These are phyloP conservation scores for Fusarium siculi DNA, from an alignment of 2,329 filamentous ascomycete species.

Conservation along the genomic window DNA sequence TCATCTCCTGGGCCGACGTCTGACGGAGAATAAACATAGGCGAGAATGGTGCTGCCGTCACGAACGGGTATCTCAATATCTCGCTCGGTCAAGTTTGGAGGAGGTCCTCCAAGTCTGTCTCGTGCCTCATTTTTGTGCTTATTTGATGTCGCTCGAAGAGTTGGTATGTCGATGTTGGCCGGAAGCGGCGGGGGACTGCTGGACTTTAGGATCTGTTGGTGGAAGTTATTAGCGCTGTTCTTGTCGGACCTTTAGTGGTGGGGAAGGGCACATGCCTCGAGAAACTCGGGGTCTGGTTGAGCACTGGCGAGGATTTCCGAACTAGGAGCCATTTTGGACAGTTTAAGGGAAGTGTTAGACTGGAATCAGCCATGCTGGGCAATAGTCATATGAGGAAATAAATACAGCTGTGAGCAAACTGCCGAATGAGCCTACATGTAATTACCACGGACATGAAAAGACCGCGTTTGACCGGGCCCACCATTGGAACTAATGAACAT, in stretches of 20 bases:
- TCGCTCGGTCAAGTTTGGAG: neutral
- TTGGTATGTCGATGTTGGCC: neutral
- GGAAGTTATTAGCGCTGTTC: neutral
- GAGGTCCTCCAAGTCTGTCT: neutral
- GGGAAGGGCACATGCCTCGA: neutral
- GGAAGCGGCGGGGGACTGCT: neutral
- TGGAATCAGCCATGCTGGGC: fast-evolving
- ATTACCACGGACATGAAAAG: neutral
- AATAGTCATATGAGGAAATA: neutral
- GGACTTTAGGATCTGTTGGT: neutral
- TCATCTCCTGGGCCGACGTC: neutral
- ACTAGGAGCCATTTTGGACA: neutral
- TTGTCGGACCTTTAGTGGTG: neutral
- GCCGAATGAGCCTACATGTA: neutral
- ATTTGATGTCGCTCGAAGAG: neutral
- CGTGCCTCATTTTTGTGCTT: neutral
- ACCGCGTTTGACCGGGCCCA: neutral
- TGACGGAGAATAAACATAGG: neutral
- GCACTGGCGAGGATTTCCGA: neutral
- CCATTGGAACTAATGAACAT: neutral
- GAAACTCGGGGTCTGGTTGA: neutral
- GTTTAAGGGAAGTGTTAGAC: neutral
- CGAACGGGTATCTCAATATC: neutral
- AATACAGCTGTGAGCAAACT: neutral
- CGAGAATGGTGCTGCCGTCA: neutral